These are phyloP conservation scores for Aegilops sharonensis DNA, from an alignment of 176 grass and related monocot species.

Conservation along the genomic window DNA sequence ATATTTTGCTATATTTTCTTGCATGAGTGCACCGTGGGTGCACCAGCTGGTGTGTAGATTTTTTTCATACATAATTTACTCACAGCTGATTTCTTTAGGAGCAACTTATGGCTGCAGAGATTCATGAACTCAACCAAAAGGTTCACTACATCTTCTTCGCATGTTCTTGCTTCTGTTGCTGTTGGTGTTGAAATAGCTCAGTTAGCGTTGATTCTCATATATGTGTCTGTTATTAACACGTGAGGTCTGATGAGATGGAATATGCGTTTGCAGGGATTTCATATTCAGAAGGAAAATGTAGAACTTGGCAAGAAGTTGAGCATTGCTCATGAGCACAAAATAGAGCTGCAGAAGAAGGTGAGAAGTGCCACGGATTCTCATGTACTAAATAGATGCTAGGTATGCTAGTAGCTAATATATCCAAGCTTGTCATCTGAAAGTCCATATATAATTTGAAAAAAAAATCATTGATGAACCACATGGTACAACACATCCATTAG, in stretches of 20 bases:
- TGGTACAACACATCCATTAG: too few relatives aligned
- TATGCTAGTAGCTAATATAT: too few relatives aligned
- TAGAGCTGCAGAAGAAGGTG: constrained; percentile 30
- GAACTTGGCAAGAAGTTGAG: constrained; percentile 17
- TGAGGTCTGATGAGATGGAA: neutral
- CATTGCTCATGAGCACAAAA: constrained; percentile 18
- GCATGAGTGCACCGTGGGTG: too few relatives aligned
- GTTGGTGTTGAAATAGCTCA: neutral
- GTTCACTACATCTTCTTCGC: neutral
- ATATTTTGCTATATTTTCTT: too few relatives aligned
- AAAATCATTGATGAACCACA: too few relatives aligned
- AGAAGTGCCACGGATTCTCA: neutral
- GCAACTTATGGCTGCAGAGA: constrained; percentile 21
- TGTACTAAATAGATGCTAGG: too few relatives aligned
- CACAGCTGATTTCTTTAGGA: constrained; percentile 10
- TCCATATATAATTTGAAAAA: too few relatives aligned
- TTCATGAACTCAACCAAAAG: constrained; percentile 26
- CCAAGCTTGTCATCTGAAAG: too few relatives aligned
- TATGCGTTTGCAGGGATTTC: constrained; percentile 9
- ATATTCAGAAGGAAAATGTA: constrained; percentile 24
- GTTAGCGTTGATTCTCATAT: neutral
- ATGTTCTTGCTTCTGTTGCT: neutral
- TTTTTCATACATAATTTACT: neutral
- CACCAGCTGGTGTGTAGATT: too few relatives aligned
- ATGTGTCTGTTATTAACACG: neutral